Evolutionary conservation across 2,329 filamentous ascomycete species (phyloP), one percentile per base, ranked within the genome.

Genomic region (Epichloe sylvatica): DNA sequence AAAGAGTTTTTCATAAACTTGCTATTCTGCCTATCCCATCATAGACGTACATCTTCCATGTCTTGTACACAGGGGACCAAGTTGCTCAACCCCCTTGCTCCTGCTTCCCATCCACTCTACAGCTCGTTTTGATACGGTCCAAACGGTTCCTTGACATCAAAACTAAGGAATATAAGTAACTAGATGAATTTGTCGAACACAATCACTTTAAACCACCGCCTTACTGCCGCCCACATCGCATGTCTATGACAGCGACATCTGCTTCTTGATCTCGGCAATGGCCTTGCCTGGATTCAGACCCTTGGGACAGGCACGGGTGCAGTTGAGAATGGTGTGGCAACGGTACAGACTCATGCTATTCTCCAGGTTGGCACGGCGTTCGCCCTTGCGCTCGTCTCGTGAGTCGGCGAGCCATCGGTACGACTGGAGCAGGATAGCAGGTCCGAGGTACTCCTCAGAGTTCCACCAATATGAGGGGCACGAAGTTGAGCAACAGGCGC

Each of bases 401-500:
- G 87, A 94, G 69, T 98, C 92, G 64, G 83, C 85, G 58, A 98
- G 77, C 92, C 92, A 98, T 65, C 91, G 83, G 81, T 97, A 98
- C 8, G 89, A 95, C 74, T 98, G 92, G 58, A 98, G 81, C 48
- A 98, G 84, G 53, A 98, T 87, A 58, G 92, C 92, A 52, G 92
- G 92, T 55, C 92, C 92, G 46, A 98, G 86, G 75, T 98, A 98
- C 71, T 97, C 90, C 73, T 97, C 90, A 60, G 84, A 83, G 77
- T 98, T 98, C 92, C 92, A 98, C 92, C 92, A 98, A 78, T 98
- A 98, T 17, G 89, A 96, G n/a, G 92, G 92, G 78, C 92, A 98
- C 44, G 91, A 95, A 21, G 92, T 98, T 58, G 86, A 92, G 82
- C 92, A 98, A 83, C 92, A 98, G 60, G 91, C 91, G 77, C 92